phyloP scores from a whole-genome alignment of 345 rosid genomes.

The Lepidium africanum region DNA sequence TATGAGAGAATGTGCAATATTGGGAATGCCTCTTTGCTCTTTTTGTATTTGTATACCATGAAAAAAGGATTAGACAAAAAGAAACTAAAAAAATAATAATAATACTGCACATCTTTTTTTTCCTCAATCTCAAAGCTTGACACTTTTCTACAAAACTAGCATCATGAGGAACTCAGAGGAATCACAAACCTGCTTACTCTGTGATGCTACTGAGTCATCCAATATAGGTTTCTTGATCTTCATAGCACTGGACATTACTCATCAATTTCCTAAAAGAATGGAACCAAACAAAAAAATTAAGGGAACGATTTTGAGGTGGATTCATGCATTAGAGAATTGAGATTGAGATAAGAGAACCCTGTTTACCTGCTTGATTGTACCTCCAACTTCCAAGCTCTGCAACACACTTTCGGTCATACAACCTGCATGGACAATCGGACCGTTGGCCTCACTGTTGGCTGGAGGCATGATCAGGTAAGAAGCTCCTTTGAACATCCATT shows the following conservation, averaged over 20 bases:
- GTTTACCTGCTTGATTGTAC: constrained; percentile 55
- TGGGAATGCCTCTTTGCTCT: constrained; percentile 15
- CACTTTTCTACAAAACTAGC: constrained; percentile 29
- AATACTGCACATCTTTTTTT: constrained; percentile 24
- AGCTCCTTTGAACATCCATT: constrained; percentile 90
- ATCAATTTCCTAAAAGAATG: constrained; percentile 16
- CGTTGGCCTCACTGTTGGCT: constrained; percentile 26
- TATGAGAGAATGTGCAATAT: constrained; percentile 12
- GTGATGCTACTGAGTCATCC: constrained; percentile 16
- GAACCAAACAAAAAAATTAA: not conserved
- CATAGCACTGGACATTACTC: constrained; percentile 4
- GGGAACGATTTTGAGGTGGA: not conserved
- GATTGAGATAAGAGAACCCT: not conserved
- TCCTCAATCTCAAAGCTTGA: constrained; percentile 3
- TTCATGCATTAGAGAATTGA: not conserved
- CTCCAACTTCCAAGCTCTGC: constrained; percentile 44
- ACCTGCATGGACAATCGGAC: constrained; percentile 58
- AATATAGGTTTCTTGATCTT: constrained; percentile 6
- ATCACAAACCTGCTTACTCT: constrained; percentile 24
- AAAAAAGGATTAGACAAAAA: not conserved
- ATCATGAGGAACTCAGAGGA: constrained; percentile 13
- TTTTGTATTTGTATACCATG: constrained; percentile 19
- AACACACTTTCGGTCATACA: constrained; percentile 49
- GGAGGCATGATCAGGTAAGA: constrained; percentile 39
- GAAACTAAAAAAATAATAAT: not conserved